phyloP scores from a whole-genome alignment of 129 eudicot species.

The Arctium lappa region DNA sequence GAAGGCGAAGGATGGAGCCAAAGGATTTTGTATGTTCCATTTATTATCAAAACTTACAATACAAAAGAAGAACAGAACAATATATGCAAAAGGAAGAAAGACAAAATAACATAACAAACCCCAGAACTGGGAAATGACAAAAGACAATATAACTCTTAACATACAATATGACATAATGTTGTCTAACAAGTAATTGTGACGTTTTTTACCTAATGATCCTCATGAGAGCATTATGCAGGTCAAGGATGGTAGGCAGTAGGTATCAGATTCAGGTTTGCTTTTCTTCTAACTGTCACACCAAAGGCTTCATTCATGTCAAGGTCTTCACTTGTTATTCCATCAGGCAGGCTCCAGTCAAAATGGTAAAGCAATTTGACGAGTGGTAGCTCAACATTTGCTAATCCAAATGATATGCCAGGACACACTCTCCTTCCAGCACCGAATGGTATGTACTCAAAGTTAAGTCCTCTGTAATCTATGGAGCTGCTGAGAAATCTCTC shows the following conservation, averaged over 20 bases:
- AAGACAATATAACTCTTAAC: neutral
- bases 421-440: constrained; percentile 56
- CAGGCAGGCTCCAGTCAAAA: constrained; percentile 54
- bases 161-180: neutral
- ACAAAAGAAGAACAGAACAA: neutral
- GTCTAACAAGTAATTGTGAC: neutral
- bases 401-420: constrained; percentile 39
- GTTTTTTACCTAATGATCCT: neutral
- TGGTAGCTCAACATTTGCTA: constrained; percentile 35
- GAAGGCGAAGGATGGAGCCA: neutral
- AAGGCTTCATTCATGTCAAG: constrained; percentile 46
- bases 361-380: constrained; percentile 37
- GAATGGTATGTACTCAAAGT: constrained; percentile 43
- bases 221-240: neutral
- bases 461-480: constrained; percentile 38
- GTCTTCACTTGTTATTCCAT: constrained; percentile 27
- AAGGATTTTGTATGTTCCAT: neutral
- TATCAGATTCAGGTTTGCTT: constrained; percentile 25
- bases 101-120: neutral
- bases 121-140: neutral
- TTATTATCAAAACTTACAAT: neutral
- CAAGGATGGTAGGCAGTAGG: constrained; percentile 33
- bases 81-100: neutral
- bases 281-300: constrained; percentile 37
- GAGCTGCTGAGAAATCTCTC: constrained; percentile 36